A percentile compares a stretch with the other conserved stretches of the same genome.
Evolutionary conservation across 768 basidiomycete genomes (phyloP).

Genomic region (Lanmaoa rubissima): DNA sequence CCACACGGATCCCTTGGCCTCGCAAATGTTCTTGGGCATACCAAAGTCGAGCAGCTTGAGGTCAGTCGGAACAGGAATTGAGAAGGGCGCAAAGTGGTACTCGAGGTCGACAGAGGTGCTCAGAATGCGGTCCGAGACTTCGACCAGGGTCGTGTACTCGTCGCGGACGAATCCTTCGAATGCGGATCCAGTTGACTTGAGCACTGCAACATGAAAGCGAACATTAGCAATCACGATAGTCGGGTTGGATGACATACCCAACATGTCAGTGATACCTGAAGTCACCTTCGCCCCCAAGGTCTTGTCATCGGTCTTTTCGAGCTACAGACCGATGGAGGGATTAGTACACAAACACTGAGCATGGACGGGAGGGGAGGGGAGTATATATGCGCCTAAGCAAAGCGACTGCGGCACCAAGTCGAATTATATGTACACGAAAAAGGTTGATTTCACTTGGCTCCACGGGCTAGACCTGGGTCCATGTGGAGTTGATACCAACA

Average conservation of each 20-base stretch:
- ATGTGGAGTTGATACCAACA: slow-evolving; percentile 18
- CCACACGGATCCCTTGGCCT: slow-evolving; percentile 53
- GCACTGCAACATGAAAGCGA: slow-evolving; percentile 45
- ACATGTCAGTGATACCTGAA: slow-evolving; percentile 73
- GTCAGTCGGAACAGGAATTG: slow-evolving; percentile 48
- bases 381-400: neutral
- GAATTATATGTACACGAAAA: slow-evolving; percentile 22
- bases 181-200: slow-evolving; percentile 86
- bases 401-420: neutral
- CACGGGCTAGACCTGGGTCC: slow-evolving; percentile 22
- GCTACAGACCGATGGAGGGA: slow-evolving; percentile 31
- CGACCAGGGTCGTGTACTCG: slow-evolving; percentile 83
- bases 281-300: slow-evolving; percentile 59
- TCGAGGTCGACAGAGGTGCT: slow-evolving; percentile 80
- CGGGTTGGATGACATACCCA: slow-evolving; percentile 49
- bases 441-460: slow-evolving; percentile 11
- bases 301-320: slow-evolving; percentile 70
- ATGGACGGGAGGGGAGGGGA: neutral
- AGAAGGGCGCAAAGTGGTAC: slow-evolving; percentile 59
- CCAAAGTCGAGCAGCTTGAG: slow-evolving; percentile 51
- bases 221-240: neutral
- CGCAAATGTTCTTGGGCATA: slow-evolving; percentile 33
- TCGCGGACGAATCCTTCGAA: slow-evolving; percentile 82
- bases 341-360: neutral
- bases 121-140: slow-evolving; percentile 87